Evolutionary conservation across 805 yeast species (phyloP).

Genomic region (Maudiozyma barnettii): DNA sequence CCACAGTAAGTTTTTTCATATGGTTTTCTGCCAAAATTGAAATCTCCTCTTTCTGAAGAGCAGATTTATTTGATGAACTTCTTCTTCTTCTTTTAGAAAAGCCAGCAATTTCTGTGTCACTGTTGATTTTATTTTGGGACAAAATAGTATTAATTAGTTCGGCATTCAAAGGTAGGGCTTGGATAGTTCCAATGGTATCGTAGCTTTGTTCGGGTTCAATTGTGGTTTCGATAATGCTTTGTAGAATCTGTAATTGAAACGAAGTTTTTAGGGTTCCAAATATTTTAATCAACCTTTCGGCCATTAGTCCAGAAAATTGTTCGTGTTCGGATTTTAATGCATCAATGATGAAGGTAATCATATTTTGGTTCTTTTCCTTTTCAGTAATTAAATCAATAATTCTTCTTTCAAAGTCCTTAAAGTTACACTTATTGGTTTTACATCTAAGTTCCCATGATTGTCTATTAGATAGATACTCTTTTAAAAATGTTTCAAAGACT

Average conservation of each 20-base stretch:
- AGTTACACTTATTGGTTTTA: slow-evolving; percentile 39
- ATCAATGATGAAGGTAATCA: slow-evolving; percentile 50
- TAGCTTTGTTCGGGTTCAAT: slow-evolving; percentile 36
- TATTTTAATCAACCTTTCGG: slow-evolving; percentile 42
- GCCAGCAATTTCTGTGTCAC: slow-evolving; percentile 31
- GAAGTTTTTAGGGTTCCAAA: slow-evolving; percentile 52
- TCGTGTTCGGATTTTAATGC: slow-evolving; percentile 40
- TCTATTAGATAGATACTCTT: slow-evolving; percentile 40
- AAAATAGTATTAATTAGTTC: slow-evolving; percentile 52
- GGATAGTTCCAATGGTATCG: slow-evolving; percentile 45
- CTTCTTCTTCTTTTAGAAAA: slow-evolving; percentile 71
- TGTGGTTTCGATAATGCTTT: slow-evolving; percentile 50
- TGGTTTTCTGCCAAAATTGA: slow-evolving; percentile 69
- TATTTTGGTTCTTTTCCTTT: slow-evolving; percentile 48
- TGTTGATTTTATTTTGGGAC: slow-evolving; percentile 47
- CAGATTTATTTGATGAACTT: slow-evolving; percentile 68
- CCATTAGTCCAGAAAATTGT: slow-evolving; percentile 39
- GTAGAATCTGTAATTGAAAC: slow-evolving; percentile 46
- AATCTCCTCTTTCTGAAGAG: slow-evolving; percentile 59
- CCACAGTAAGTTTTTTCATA: slow-evolving; percentile 63
- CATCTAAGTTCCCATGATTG: slow-evolving; percentile 36
- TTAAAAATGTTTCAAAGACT: slow-evolving; percentile 38
- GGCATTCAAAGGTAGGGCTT: slow-evolving; percentile 45
- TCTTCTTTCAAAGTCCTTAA: slow-evolving; percentile 45
- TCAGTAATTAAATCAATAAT: slow-evolving; percentile 52